These are phyloP conservation scores for Agrocybe pediades DNA, from an alignment of 768 basidiomycete species.

Conservation along the genomic window DNA sequence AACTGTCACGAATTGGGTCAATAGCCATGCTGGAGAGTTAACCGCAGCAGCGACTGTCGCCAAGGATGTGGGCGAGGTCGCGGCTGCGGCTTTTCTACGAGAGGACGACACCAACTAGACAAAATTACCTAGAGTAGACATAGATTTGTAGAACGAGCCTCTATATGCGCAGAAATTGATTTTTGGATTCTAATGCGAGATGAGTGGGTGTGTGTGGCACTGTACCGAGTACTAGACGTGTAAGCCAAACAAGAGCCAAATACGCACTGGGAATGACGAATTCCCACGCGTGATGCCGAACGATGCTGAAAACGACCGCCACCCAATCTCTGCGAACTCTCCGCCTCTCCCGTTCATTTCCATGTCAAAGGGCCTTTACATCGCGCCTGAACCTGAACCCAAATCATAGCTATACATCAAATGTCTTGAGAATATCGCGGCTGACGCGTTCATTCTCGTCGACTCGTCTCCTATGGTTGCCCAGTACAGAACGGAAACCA, in stretches of 20 bases:
- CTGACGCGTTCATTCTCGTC: conserved; percentile 19
- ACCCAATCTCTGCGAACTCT: conserved; percentile 18
- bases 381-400: not conserved
- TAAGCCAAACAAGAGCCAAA: not conserved
- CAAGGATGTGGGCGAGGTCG: not conserved
- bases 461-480: conserved; percentile 16
- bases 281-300: conserved; percentile 15
- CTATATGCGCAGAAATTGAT: too few species aligned
- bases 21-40: not conserved
- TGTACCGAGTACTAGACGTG: not conserved
- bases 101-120: not conserved
- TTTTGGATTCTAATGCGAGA: too few species aligned
- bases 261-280: not conserved
- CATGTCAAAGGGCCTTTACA: not conserved
- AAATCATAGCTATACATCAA: not conserved
- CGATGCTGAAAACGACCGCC: conserved; percentile 23
- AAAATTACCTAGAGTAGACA: not conserved
- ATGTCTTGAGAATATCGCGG: not conserved
- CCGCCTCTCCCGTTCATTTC: conserved; percentile 10
- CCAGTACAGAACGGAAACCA: conserved; percentile 9
- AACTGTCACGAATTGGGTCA: not conserved
- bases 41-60: not conserved
- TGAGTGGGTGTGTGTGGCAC: too few species aligned
- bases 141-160: too few species aligned
- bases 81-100: not conserved